phyloP scores from a whole-genome alignment of 2,329 filamentous ascomycete species.

The Coniosporium uncinatum region DNA sequence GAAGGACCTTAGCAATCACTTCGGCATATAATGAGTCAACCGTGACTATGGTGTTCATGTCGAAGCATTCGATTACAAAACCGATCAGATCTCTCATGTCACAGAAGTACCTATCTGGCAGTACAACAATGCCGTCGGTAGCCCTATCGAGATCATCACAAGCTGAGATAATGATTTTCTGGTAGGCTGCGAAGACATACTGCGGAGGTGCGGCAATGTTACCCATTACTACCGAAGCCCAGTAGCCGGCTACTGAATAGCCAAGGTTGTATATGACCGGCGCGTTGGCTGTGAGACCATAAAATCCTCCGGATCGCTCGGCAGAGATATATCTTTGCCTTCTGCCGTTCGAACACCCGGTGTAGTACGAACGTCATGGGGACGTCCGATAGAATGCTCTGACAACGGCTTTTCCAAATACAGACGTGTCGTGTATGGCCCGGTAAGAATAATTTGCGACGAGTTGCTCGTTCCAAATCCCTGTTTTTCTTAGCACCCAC shows the following conservation, averaged over 20 bases:
- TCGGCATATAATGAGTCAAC: neutral
- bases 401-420: conserved; percentile 24
- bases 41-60: neutral
- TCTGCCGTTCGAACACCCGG: conserved; percentile 23
- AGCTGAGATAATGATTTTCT: conserved; percentile 8
- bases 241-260: conserved; percentile 30
- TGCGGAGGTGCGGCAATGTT: conserved; percentile 1
- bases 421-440: conserved; percentile 29
- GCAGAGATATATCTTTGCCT: conserved; percentile 22
- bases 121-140: conserved; percentile 22
- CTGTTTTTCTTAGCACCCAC: conserved; percentile 30
- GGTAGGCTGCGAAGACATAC: conserved; percentile 16
- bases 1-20: neutral
- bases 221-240: conserved; percentile 12
- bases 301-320: conserved; percentile 16
- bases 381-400: conserved; percentile 23
- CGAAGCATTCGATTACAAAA: conserved; percentile 7
- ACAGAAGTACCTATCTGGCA: conserved; percentile 9
- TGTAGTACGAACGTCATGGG: conserved; percentile 25
- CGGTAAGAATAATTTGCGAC: conserved; percentile 5
- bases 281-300: conserved; percentile 22
- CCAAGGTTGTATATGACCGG: conserved; percentile 31
- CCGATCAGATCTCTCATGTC: conserved; percentile 11
- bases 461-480: conserved; percentile 1
- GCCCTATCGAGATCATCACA: conserved; percentile 19